Evolutionary conservation across 1,284 basidiomycete genomes (phyloP).

Genomic region (Peniophora sp.): DNA sequence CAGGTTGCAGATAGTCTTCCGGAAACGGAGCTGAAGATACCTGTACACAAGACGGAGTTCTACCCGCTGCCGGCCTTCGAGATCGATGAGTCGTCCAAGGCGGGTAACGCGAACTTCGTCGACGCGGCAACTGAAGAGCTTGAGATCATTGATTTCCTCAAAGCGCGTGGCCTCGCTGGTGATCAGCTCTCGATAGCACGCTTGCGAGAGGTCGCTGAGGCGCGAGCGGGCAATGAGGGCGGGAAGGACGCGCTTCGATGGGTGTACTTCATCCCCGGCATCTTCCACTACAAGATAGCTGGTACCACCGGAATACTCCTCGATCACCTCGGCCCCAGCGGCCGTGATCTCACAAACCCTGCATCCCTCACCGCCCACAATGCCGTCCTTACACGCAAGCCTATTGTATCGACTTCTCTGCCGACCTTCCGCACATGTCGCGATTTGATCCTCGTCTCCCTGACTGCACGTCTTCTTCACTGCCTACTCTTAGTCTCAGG

Average conservation of each 20-base stretch:
- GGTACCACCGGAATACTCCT: slow-evolving; percentile 21
- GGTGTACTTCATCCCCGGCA: slow-evolving; percentile 22
- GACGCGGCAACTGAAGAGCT: slow-evolving; percentile 23
- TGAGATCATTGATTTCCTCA: slow-evolving; percentile 5
- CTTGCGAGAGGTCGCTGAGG: slow-evolving; percentile 19
- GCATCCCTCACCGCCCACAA: slow-evolving; percentile 5
- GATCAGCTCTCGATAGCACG: slow-evolving; percentile 31
- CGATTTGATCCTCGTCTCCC: slow-evolving; percentile 27
- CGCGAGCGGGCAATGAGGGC: slow-evolving; percentile 27
- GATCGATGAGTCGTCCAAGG: slow-evolving; percentile 28
- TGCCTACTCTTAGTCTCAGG: slow-evolving; percentile 24
- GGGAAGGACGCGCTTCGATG: slow-evolving; percentile 19
- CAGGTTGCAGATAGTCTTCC: slow-evolving; percentile 17
- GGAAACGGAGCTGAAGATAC: slow-evolving; percentile 18
- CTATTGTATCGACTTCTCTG: slow-evolving; percentile 23
- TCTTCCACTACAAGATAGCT: slow-evolving; percentile 32
- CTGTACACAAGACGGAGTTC: slow-evolving; percentile 21
- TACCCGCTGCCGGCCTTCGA: slow-evolving; percentile 26
- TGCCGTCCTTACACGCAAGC: slow-evolving; percentile 18
- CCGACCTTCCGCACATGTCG: slow-evolving; percentile 24
- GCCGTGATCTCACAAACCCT: slow-evolving; percentile 3
- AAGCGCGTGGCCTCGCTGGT: slow-evolving; percentile 18
- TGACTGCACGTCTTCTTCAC: slow-evolving; percentile 26
- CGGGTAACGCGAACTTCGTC: slow-evolving; percentile 27
- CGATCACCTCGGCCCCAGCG: slow-evolving; percentile 22